phyloP scores from a whole-genome alignment of 1,284 basidiomycete species.

The Pseudozyma sp. region DNA sequence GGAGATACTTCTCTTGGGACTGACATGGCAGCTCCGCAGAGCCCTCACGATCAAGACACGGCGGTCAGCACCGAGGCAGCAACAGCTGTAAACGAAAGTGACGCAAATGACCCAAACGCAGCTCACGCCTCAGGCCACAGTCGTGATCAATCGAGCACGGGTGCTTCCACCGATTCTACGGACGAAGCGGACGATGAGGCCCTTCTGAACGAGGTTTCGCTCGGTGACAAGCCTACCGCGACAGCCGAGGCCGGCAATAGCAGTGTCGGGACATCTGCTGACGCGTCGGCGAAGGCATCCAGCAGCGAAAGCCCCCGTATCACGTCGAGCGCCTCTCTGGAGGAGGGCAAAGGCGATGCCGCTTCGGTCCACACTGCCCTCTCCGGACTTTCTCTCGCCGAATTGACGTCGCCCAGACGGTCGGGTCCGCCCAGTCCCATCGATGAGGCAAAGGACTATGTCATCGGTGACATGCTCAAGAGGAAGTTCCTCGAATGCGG shows the following conservation, averaged over 20 bases:
- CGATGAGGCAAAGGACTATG: conserved; percentile 52
- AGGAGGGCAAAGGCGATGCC: conserved; percentile 32
- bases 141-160: conserved; percentile 47
- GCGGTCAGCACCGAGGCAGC: background rate
- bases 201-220: conserved; percentile 58
- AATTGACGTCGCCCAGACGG: conserved; percentile 52
- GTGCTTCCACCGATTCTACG: conserved; percentile 48
- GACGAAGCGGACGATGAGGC: conserved; percentile 63
- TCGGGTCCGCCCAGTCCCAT: conserved; percentile 57
- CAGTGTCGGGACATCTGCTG: conserved; percentile 1
- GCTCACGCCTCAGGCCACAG: conserved; percentile 18
- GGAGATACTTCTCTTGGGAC: conserved; percentile 25
- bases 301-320: conserved; percentile 16
- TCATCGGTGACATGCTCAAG: conserved; percentile 65
- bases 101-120: background rate
- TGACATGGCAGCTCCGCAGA: conserved; percentile 8
- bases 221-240: conserved; percentile 26
- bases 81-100: background rate
- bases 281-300: conserved; percentile 5
- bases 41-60: background rate
- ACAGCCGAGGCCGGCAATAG: conserved; percentile 7
- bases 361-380: conserved; percentile 56
- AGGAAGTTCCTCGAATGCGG: conserved; percentile 63
- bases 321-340: conserved; percentile 30
- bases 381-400: conserved; percentile 61